Evolutionary conservation across 1,284 basidiomycete genomes (phyloP), one percentile per base, ranked within the genome.

Genomic region (Athelia sp.): DNA sequence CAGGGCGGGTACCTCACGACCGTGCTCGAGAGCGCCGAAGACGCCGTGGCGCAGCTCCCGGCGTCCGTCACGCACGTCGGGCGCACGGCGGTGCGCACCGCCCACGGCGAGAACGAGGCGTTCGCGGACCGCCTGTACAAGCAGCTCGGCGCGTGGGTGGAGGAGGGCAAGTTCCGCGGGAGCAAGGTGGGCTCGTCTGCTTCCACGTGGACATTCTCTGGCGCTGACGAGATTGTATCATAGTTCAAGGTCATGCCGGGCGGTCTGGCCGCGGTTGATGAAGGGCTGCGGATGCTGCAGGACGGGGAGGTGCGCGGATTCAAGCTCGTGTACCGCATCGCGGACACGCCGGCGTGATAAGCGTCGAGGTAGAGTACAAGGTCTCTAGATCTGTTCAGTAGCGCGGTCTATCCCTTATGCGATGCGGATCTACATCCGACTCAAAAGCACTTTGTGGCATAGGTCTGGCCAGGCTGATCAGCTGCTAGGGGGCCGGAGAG

Each of bases 301-400:
- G 50, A 54, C 22, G 53, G 54, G 31, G 58, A 61, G 43, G 65
- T 53, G 32, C 48, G 50, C 23, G 62, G 59, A 11, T 59, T 62
- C 47, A 69, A 69, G 56, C 55, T 69, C 2, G 67, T 69, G 43
- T 67, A 65, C 49, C 49, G 56, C 4, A 56, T 66, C 43, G 51
- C 46, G 22, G 64, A 66, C 21, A 65, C 62, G n/a, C 53, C 53
- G 26, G 6, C 17, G 46, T 26, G 17, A 15, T n/a, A n/a, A n/a
- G n/a, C n/a, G n/a, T n/a, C n/a, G n/a, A n/a, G n/a, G n/a, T n/a
- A n/a, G n/a, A n/a, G n/a, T n/a, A n/a, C n/a, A n/a, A n/a, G n/a
- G n/a, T n/a, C n/a, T n/a, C n/a, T n/a, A n/a, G n/a, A n/a, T n/a
- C n/a, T n/a, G n/a, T n/a, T n/a, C n/a, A n/a, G n/a, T n/a, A n/a